phyloP scores from a whole-genome alignment of 495 filamentous ascomycete species.

The Hypomontagnella monticulosa region DNA sequence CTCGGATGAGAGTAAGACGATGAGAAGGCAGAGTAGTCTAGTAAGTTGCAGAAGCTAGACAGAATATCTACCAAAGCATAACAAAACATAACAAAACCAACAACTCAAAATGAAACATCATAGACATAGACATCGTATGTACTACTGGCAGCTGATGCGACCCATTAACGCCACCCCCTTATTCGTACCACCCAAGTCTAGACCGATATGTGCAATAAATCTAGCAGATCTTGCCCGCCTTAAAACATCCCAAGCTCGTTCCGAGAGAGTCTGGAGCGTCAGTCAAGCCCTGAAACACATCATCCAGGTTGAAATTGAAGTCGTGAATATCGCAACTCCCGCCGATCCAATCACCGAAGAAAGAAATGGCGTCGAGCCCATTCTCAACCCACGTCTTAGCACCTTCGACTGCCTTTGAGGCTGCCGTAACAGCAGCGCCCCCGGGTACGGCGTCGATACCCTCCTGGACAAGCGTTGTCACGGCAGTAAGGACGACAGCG shows the following conservation, averaged over 20 bases:
- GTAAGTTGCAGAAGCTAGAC: too few species aligned
- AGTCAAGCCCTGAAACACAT: slow-evolving; percentile 15
- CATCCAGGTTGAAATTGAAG: slow-evolving; percentile 33
- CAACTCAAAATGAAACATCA: too few species aligned
- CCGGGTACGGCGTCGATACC: slow-evolving; percentile 25
- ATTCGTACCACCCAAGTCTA: neutral
- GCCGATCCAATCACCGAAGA: slow-evolving; percentile 30
- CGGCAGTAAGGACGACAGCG: slow-evolving; percentile 26
- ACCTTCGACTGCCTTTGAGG: slow-evolving; percentile 27
- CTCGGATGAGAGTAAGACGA: too few species aligned
- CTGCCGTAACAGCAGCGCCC: slow-evolving; percentile 6
- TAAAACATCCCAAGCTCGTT: slow-evolving; percentile 32
- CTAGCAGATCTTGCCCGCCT: neutral
- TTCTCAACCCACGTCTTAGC: slow-evolving; percentile 40
- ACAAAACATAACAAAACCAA: too few species aligned
- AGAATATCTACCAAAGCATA: too few species aligned
- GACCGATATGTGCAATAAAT: neutral
- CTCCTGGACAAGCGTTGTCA: slow-evolving; percentile 27
- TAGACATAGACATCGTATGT: neutral
- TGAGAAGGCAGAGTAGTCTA: too few species aligned
- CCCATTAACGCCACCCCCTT: slow-evolving; percentile 3
- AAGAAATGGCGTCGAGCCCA: slow-evolving; percentile 33
- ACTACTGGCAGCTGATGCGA: neutral
- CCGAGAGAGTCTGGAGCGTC: slow-evolving; percentile 18
- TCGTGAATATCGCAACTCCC: slow-evolving; percentile 7